Evolutionary conservation across 805 yeast genomes (phyloP), one percentile per base, ranked within the genome.

Genomic region (Pichia kluyveri): DNA sequence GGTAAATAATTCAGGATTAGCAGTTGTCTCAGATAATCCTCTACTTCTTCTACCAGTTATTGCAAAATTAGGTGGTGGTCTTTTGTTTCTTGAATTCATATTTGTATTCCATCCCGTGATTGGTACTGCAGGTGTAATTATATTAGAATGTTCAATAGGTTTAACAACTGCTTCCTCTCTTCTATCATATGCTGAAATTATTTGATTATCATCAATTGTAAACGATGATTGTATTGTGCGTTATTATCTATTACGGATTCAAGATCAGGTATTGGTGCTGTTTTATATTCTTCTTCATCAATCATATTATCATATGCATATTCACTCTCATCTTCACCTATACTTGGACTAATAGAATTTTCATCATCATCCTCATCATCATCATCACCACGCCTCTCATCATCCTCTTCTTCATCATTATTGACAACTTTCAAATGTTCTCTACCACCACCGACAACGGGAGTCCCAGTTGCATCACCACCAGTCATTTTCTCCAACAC

Each of bases 1-100:
- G 37, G 41, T 19, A 41, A 63, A 64, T 32, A 66, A 41, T 28
- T 63, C 65, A 8, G 69, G 68, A 39, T 60, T 63, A 0, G 65
- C 56, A 7, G 66, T 63, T 4, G 63, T 53, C 14, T 57, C 55
- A 0, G 76, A 70, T 11, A 70, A 54, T 0, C 70, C 63, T 47
- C 75, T 56, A 5, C 67, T 63, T 17, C 58, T 63, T 46, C 75
- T 59, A 2, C 68, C 69, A 8, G 69, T 62, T 3, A 68, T 56
- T 15, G 67, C 67, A 40, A 60, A 61, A 34, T 59, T 66, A 1
- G 73, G 72, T 3, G 73, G 73, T 14, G 72, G 73, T 48, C 74
- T 60, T 50, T 67, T 57, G 5, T 30, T 45, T 43, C 17, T 44
- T 50, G 11, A 30, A 36, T 8, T 38, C 14, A 3, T 45, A 2